A percentile compares a stretch with the other conserved stretches of the same genome.
Evolutionary conservation across 164 flowering plant genomes (phyloP).

Genomic region (Vitis vinifera): ASM3070453v1 NC_081807.1:4560501-4561000

Average conservation of each 20-base stretch:
- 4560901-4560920: background rate
- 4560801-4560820: background rate
- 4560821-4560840: background rate
- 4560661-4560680: background rate
- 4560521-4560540: too few relatives aligned
- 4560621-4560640: background rate
- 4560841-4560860: background rate
- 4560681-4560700: background rate
- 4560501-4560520: too few relatives aligned
- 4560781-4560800: background rate
- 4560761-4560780: background rate
- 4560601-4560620: background rate
- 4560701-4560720: background rate
- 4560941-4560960: background rate
- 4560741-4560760: background rate
- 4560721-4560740: background rate
- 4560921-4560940: background rate
- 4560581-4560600: too few relatives aligned
- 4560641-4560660: background rate
- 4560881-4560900: background rate
- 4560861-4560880: background rate
- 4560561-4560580: background rate
- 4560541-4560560: too few relatives aligned
- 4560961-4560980: background rate
- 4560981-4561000: background rate